Base-by-base conservation (phyloP, 768 basidiomycete genomes). In the Rhodotorula babjevae region DNA sequence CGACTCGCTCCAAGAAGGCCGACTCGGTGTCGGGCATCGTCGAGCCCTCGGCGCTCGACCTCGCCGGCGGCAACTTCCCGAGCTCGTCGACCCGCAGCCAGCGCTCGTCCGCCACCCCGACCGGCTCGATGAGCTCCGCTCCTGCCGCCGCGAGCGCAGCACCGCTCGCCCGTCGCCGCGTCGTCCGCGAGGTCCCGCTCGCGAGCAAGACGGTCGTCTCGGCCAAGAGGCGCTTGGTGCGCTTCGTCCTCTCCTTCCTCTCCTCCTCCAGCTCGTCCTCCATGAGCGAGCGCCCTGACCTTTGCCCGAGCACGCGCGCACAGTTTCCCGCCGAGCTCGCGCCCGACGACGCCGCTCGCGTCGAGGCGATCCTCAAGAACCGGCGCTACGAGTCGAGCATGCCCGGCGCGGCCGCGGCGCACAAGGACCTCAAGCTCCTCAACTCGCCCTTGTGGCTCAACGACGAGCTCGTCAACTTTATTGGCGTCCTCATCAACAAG, bases 391-490 rank as follows among this genome's bases (percentile, higher is more conserved):
- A 71, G 16, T 58, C 69, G 23, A n/a, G 61, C 19, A 69, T 77
- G 44, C 53, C 63, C 27, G 76, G 73, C n/a, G 78, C 72, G n/a
- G 27, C 89, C 76, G 90, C 97, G 36, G 83, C 84, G 33, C 84
- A 87, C 29, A 73, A 81, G 58, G 92, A 96, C 79, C 77, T 99
- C 11, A 75, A 80, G 6, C 87, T 90, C 31, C 81, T 99, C 57
- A 80, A 79, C 64, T 82, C 82, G 15, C 85, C 88, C 76, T 40
- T 29, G 9, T 99, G 96, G 96, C 84, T 98, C 60, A 96, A 98
- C 81, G 96, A 99, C 79, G 93, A 97, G 78, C 84, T 96, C 71
- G 90, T 99, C 84, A 97, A 96, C 82, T 95, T 92, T 79, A 96
- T 97, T 81, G 92, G 93, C 1, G 88, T 90, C 25, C 83, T 98